Evolutionary conservation across 2,329 filamentous ascomycete species (phyloP).

Genomic region (Aspergillus sp.): DNA sequence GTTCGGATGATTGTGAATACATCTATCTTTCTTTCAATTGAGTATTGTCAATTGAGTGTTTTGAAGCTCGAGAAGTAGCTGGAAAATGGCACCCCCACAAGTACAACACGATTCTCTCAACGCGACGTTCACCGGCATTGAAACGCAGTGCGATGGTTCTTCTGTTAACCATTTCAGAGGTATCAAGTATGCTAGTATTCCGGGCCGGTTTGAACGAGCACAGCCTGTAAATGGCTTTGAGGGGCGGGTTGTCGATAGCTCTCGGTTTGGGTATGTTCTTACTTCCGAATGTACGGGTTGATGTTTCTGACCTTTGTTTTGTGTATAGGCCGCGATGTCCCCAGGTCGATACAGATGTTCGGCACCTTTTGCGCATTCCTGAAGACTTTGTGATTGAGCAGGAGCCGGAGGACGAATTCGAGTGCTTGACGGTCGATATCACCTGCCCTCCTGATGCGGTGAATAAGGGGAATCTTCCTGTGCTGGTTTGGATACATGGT

Average conservation of each 20-base stretch:
- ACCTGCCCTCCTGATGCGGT: constrained; percentile 24
- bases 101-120: constrained; percentile 25
- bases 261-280: constrained; percentile 30
- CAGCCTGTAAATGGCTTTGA: constrained; percentile 23
- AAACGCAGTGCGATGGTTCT: constrained; percentile 12
- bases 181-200: constrained; percentile 33
- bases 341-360: constrained; percentile 42
- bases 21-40: too few relatives aligned
- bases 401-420: constrained; percentile 44
- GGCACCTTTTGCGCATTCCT: constrained; percentile 47
- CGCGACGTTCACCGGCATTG: constrained; percentile 29
- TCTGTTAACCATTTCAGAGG: constrained; percentile 30
- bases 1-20: too few relatives aligned
- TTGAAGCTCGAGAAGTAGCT: too few relatives aligned
- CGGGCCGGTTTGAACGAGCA: constrained; percentile 32
- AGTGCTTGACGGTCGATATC: constrained; percentile 47
- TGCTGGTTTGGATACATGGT: constrained; percentile 51
- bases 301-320: neutral
- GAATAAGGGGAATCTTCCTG: constrained; percentile 28
- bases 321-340: constrained; percentile 42
- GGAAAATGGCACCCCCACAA: constrained; percentile 23
- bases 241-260: constrained; percentile 34
- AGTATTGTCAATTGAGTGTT: too few relatives aligned
- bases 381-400: constrained; percentile 28
- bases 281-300: neutral